A percentile compares a stretch with the other conserved stretches of the same genome.
phyloP scores from a whole-genome alignment of 2,329 filamentous ascomycete genomes.

The Colletotrichum abscissum region DNA sequence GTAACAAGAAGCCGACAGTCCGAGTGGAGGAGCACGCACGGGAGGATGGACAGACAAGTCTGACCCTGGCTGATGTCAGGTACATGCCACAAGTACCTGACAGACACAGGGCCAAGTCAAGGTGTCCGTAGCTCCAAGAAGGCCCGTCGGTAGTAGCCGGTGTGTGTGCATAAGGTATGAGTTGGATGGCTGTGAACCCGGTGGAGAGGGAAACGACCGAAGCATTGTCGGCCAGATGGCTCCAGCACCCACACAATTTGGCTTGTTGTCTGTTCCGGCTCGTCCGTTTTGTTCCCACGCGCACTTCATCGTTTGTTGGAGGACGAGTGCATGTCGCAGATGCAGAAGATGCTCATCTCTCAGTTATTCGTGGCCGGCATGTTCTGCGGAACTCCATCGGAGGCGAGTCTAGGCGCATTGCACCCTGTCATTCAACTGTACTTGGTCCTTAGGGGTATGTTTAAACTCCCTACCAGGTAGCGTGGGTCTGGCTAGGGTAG shows the following conservation, averaged over 20 bases:
- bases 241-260: not conserved
- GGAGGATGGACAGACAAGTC: not conserved
- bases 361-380: constrained; percentile 25
- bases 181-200: constrained; percentile 3
- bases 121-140: constrained; percentile 21
- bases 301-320: not conserved
- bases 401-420: constrained; percentile 14
- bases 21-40: constrained; percentile 11
- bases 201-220: not conserved
- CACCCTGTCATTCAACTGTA: constrained; percentile 15
- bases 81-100: constrained; percentile 14
- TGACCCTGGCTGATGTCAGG: constrained; percentile 12
- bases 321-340: not conserved
- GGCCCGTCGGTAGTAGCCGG: constrained; percentile 28
- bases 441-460: too few species aligned
- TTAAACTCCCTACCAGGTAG: too few species aligned
- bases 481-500: too few species aligned
- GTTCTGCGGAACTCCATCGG: constrained; percentile 30
- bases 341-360: constrained; percentile 5
- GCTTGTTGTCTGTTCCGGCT: not conserved
- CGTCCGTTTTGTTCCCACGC: constrained; percentile 14
- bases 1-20: not conserved
- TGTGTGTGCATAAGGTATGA: not conserved
- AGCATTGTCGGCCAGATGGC: constrained; percentile 25
- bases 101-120: constrained; percentile 7